These are phyloP conservation scores for Didymella lethalis DNA, from an alignment of 2,329 filamentous ascomycete species.

Conservation along the genomic window DNA sequence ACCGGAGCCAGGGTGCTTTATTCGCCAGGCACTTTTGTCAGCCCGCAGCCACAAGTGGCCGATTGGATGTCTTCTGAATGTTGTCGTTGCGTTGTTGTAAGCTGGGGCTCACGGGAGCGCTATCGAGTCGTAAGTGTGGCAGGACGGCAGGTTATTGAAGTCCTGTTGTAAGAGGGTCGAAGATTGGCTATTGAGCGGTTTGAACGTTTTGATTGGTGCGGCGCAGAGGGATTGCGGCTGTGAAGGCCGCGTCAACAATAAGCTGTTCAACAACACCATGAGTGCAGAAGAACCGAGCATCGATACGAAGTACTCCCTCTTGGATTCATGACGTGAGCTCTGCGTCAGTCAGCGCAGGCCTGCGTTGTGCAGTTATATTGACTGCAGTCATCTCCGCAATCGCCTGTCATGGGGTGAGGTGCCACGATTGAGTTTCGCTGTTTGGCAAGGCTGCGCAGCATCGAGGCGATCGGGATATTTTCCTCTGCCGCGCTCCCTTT, in stretches of 20 bases:
- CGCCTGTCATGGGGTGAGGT: conserved; percentile 4
- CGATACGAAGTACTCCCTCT: not conserved
- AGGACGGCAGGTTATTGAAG: not conserved
- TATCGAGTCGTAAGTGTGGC: not conserved
- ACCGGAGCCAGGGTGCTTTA: not conserved
- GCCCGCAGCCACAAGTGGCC: not conserved
- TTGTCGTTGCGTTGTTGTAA: not conserved
- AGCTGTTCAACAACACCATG: conserved; percentile 5
- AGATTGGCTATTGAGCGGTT: not conserved
- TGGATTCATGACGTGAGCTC: conserved; percentile 12
- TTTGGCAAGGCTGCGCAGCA: conserved; percentile 16
- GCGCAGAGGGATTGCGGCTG: conserved; percentile 4
- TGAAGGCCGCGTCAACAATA: not conserved
- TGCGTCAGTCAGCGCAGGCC: conserved; percentile 10
- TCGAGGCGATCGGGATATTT: conserved; percentile 15
- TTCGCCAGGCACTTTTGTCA: not conserved
- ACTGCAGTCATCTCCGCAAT: conserved; percentile 13
- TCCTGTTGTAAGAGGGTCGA: not conserved
- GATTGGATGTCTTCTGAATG: not conserved
- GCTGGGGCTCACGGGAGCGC: conserved; percentile 1
- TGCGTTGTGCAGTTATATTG: conserved; percentile 7
- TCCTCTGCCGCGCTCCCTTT: conserved; percentile 13
- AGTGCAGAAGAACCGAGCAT: not conserved
- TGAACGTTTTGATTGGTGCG: not conserved
- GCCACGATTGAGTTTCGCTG: conserved; percentile 6